Evolutionary conservation across 73 alveolate species (phyloP).

Genomic region (Paramecium pentaurelia): DNA sequence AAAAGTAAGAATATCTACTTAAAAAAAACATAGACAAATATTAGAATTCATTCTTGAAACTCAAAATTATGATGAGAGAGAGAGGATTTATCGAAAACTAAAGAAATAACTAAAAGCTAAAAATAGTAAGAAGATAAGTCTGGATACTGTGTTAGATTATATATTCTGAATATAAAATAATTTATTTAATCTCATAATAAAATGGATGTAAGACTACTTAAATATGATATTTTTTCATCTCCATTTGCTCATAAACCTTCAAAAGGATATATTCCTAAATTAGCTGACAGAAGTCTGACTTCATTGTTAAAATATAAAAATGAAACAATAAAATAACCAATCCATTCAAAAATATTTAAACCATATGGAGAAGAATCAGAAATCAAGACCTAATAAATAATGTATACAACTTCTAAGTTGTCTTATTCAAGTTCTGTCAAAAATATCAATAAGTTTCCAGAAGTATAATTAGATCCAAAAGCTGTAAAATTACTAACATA

Average conservation of each 20-base stretch:
- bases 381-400: neutral
- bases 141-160: neutral
- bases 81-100: neutral
- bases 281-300: neutral
- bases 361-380: neutral
- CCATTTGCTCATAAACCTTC: neutral
- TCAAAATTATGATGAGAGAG: neutral
- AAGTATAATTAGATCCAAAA: neutral
- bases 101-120: neutral
- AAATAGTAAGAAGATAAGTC: neutral
- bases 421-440: neutral
- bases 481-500: neutral
- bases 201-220: neutral
- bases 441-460: conserved; percentile 21
- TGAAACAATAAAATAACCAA: neutral
- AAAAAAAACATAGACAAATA: neutral
- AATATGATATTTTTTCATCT: neutral
- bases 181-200: neutral
- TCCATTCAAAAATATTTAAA: neutral
- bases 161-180: neutral
- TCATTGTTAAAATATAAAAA: neutral
- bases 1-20: neutral
- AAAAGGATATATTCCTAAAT: neutral
- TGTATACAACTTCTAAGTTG: neutral
- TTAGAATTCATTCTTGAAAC: neutral